phyloP scores from a whole-genome alignment of 2,329 filamentous ascomycete genomes.

The Herpotrichia juniperi region DNA sequence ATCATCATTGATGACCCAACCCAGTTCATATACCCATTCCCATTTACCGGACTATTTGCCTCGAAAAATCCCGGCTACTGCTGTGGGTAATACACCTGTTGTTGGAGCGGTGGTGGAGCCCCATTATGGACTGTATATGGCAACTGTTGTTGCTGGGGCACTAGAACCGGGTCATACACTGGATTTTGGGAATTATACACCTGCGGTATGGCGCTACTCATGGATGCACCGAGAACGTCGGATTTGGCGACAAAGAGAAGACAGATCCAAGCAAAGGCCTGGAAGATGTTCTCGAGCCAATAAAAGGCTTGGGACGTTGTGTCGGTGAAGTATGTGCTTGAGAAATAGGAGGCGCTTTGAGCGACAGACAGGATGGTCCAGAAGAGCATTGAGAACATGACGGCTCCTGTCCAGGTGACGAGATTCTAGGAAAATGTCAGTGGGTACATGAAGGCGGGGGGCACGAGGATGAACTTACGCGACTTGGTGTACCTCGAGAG shows the following conservation, averaged over 20 bases:
- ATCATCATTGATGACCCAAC: too few species aligned
- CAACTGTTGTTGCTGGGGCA: conserved; percentile 1
- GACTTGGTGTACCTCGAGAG: conserved; percentile 14
- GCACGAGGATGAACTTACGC: conserved; percentile 21
- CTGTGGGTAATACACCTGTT: conserved; percentile 24
- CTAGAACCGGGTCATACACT: not conserved
- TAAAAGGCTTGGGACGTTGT: conserved; percentile 11
- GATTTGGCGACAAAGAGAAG: conserved; percentile 29
- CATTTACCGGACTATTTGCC: not conserved
- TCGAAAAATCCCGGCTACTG: conserved; percentile 12
- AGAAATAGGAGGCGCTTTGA: not conserved
- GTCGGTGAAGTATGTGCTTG: not conserved
- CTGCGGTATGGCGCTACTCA: not conserved
- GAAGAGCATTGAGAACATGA: conserved; percentile 24
- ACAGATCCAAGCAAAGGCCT: conserved; percentile 22
- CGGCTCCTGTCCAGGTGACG: conserved; percentile 17
- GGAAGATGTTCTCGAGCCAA: conserved; percentile 23
- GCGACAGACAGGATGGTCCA: conserved; percentile 23
- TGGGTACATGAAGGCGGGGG: not conserved
- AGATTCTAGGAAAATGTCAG: conserved; percentile 20
- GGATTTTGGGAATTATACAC: not conserved
- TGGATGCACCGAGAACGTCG: conserved; percentile 5
- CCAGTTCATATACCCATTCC: not conserved
- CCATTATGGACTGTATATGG: not conserved
- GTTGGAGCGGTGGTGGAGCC: conserved; percentile 1